Evolutionary conservation across 331 rosid species (phyloP), one percentile per base, ranked within the genome.

Genomic region (Stylosanthes scabra): DNA sequence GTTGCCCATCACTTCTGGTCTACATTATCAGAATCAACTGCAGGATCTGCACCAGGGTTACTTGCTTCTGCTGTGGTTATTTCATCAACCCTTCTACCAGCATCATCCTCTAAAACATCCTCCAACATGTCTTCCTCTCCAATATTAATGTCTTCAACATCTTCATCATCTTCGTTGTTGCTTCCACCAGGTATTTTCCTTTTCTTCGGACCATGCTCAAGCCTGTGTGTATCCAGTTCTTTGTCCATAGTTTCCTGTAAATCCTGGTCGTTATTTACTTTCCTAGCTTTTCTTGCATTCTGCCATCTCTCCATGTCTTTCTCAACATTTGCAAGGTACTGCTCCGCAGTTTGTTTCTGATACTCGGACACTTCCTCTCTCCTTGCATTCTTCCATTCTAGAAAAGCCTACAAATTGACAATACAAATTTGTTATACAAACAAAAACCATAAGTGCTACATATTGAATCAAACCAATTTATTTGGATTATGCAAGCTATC

Each of bases 191-290:
- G 96, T 75, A 95, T 89, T 80, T 80, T 92, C 68, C 97, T 87
- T 81, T 86, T 95, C 88, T 95, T 95, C 45, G 99, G 99, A 75
- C 99, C 99, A 70, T 95, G 97, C 90, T 95, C 99, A 28, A 95
- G 97, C 87, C 99, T 90, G 66, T 95, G 97, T 15, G 90, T 92
- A 71, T 95, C 99, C 81, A 95, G 72, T 74, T 95, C 99, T 86
- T 91, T 87, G 91, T 95, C 99, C 99, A 95, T 95, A 41, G 96
- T 95, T 85, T 95, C 98, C 83, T 95, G 99, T 80, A 95, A 86
- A 84, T 92, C 86, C 78, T 86, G 85, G 63, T 87, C 91, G 56
- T 83, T 84, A 73, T 79, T 90, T 55, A 58, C 86, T 54, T 90
- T 92, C 80, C 91, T 86, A 56, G 88, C 80, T 37, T 85, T 91